A percentile compares a stretch with the other conserved stretches of the same genome.
These are phyloP conservation scores for Pyrenophora seminiperda DNA, from an alignment of 2,329 filamentous ascomycete genomes.

Conservation along the genomic window DNA sequence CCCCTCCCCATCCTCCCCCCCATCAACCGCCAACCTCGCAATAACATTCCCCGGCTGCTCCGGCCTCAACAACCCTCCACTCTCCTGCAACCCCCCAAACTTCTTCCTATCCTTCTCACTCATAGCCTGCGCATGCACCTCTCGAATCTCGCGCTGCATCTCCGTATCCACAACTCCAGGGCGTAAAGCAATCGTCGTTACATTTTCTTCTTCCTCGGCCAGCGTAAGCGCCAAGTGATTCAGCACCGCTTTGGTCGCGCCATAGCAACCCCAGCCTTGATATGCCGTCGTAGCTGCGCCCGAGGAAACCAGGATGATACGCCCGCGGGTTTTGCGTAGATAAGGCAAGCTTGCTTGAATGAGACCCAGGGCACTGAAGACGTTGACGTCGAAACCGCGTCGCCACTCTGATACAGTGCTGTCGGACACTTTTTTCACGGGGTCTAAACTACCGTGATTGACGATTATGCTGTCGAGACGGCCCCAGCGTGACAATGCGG, in stretches of 20 bases:
- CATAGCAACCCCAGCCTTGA: slow-evolving; percentile 78
- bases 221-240: slow-evolving; percentile 79
- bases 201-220: slow-evolving; percentile 74
- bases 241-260: slow-evolving; percentile 79
- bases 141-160: slow-evolving; percentile 84
- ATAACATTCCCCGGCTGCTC: slow-evolving; percentile 88
- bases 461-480: slow-evolving; percentile 80
- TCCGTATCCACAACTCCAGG: slow-evolving; percentile 86
- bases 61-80: slow-evolving; percentile 75
- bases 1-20: slow-evolving; percentile 63
- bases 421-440: slow-evolving; percentile 72
- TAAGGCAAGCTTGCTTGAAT: slow-evolving; percentile 71
- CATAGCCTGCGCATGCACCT: slow-evolving; percentile 68
- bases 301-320: slow-evolving; percentile 78
- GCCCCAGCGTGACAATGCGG: slow-evolving; percentile 71
- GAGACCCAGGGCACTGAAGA: slow-evolving; percentile 81
- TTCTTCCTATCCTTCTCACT: slow-evolving; percentile 62
- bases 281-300: slow-evolving; percentile 73
- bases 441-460: slow-evolving; percentile 84
- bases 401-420: slow-evolving; percentile 76
- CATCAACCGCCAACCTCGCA: slow-evolving; percentile 71
- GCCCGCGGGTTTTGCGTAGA: slow-evolving; percentile 70
- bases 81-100: slow-evolving; percentile 72
- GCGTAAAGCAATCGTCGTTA: slow-evolving; percentile 73
- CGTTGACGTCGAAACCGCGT: slow-evolving; percentile 77